These are phyloP conservation scores for Globisporangium acanthophoron DNA, from an alignment of 352 stramenopile species.

Conservation along the genomic window DNA sequence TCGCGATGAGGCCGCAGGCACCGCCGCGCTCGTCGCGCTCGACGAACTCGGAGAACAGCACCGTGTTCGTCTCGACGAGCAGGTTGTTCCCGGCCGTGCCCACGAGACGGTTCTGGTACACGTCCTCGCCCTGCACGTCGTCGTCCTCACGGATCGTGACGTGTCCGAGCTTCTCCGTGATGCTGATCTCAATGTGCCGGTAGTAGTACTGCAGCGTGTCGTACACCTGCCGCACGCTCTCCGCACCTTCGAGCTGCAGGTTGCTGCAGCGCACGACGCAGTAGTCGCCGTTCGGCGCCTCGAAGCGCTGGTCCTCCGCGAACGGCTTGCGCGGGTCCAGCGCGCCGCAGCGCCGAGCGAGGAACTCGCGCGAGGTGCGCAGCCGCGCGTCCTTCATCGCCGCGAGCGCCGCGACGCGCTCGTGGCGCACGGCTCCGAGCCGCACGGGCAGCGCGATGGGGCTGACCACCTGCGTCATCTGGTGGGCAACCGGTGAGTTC, in stretches of 20 bases:
- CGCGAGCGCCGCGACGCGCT: conserved; percentile 10
- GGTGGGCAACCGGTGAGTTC: not conserved
- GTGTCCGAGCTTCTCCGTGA: conserved; percentile 33
- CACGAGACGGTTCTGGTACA: conserved; percentile 29
- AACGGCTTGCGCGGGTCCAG: conserved; percentile 10
- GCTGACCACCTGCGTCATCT: conserved; percentile 12
- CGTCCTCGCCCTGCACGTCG: conserved; percentile 20
- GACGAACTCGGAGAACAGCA: conserved; percentile 29
- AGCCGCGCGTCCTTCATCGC: conserved; percentile 21
- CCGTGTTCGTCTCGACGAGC: conserved; percentile 31
- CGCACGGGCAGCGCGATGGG: conserved; percentile 3
- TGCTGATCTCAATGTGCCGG: conserved; percentile 42
- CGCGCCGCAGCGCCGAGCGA: conserved; percentile 14
- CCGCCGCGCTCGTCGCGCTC: conserved; percentile 15
- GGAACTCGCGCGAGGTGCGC: conserved; percentile 18
- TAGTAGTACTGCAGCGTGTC: conserved; percentile 28
- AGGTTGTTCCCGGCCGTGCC: conserved; percentile 11
- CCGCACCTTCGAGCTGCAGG: conserved; percentile 29
- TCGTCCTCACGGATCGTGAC: conserved; percentile 42
- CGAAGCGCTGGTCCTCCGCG: conserved; percentile 30
- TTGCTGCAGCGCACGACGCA: conserved; percentile 44
- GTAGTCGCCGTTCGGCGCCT: conserved; percentile 38
- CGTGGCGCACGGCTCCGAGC: conserved; percentile 1
- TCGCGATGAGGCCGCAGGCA: conserved; percentile 20
- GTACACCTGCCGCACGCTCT: conserved; percentile 27